These are phyloP conservation scores for Thymus quinquecostatus DNA, from an alignment of 257 asterid species.

Conservation along the genomic window DNA sequence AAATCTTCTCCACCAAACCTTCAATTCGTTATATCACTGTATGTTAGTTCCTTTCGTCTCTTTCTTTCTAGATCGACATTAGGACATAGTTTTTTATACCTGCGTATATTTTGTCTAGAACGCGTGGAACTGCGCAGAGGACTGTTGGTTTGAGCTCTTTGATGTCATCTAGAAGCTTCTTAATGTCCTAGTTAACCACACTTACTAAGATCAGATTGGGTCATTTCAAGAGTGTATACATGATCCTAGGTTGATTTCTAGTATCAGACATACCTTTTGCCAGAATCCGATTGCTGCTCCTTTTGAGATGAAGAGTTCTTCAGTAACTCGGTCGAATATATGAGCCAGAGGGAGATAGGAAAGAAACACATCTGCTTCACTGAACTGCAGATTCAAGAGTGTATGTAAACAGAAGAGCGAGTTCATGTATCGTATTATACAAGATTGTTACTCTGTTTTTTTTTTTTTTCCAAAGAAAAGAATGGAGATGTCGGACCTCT, in stretches of 20 bases:
- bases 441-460: background rate
- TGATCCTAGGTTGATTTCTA: background rate
- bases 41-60: background rate
- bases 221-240: background rate
- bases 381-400: slow-evolving; percentile 50
- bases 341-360: slow-evolving; percentile 90
- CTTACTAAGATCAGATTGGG: slow-evolving; percentile 5
- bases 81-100: slow-evolving; percentile 40
- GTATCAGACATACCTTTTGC: slow-evolving; percentile 57
- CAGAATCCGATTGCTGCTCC: slow-evolving; percentile 89
- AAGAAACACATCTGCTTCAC: slow-evolving; percentile 61
- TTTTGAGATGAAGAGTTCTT: slow-evolving; percentile 67
- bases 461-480: background rate
- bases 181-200: slow-evolving; percentile 58
- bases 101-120: slow-evolving; percentile 76
- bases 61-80: background rate
- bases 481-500: slow-evolving; percentile 47
- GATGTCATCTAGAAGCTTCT: slow-evolving; percentile 67
- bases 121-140: slow-evolving; percentile 81
- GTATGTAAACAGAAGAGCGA: background rate
- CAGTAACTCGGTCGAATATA: slow-evolving; percentile 81
- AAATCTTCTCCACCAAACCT: slow-evolving; percentile 74
- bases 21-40: background rate
- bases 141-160: slow-evolving; percentile 74
- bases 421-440: too few relatives aligned